Percentiles rank a stretch among this genome's conserved stretches.
Evolutionary conservation across 768 basidiomycete species (phyloP).

Genomic region (Tephrocybe sp.): DNA sequence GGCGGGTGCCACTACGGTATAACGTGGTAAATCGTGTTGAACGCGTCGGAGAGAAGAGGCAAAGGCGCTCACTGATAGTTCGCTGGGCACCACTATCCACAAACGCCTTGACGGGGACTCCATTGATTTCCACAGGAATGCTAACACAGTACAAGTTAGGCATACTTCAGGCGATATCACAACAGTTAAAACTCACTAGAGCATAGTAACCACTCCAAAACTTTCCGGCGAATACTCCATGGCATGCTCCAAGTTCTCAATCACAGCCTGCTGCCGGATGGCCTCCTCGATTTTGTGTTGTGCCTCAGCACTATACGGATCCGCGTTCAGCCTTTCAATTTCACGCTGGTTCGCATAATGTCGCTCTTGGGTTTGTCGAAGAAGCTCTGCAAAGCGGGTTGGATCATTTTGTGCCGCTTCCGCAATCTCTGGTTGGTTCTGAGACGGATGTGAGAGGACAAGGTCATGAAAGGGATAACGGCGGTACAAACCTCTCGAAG

Average conservation of each 20-base stretch:
- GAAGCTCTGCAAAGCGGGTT: conserved; percentile 70
- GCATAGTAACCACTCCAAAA: conserved; percentile 95
- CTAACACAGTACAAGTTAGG: conserved; percentile 36
- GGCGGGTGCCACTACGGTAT: conserved; percentile 77
- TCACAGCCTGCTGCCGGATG: conserved; percentile 84
- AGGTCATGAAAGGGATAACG: not conserved
- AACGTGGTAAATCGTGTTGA: not conserved
- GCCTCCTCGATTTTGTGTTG: conserved; percentile 93
- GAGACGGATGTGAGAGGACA: conserved; percentile 2
- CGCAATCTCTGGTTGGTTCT: conserved; percentile 85
- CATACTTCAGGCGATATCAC: not conserved
- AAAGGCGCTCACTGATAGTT: conserved; percentile 78
- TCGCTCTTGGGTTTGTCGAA: conserved; percentile 60
- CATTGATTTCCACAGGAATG: conserved; percentile 92
- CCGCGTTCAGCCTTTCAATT: conserved; percentile 71
- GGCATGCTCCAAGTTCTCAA: conserved; percentile 93
- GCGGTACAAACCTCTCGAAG: conserved; percentile 57
- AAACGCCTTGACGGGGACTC: conserved; percentile 88
- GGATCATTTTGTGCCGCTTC: conserved; percentile 69
- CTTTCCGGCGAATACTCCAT: conserved; percentile 91
- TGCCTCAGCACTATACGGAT: conserved; percentile 91
- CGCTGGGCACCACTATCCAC: conserved; percentile 98
- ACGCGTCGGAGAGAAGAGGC: not conserved
- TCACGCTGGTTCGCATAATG: conserved; percentile 57
- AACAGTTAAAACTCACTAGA: conserved; percentile 66